Evolutionary conservation across 148 eudicot species (phyloP), one percentile per base, ranked within the genome.

Genomic region (Linanthus parryae): DNA sequence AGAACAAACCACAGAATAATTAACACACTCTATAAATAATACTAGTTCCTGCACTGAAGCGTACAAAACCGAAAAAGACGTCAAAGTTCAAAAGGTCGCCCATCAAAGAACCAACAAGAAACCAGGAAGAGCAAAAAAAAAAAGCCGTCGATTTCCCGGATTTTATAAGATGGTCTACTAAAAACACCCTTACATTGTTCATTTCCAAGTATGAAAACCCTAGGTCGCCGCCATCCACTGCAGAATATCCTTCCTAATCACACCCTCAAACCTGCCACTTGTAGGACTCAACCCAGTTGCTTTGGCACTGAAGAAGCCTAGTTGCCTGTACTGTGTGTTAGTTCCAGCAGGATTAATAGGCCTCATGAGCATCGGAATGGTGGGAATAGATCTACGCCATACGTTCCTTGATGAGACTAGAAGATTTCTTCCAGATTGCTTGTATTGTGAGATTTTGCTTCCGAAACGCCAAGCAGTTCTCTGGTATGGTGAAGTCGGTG

Each of bases 181-280:
- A n/a, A n/a, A n/a, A n/a, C n/a, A n/a, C n/a, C n/a, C n/a, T n/a
- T n/a, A n/a, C n/a, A n/a, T n/a, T n/a, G n/a, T n/a, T n/a, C n/a
- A n/a, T n/a, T n/a, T n/a, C 22, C 42, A 12, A 38, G 3, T 38
- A 38, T 38, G 42, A 3, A 38, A 38, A 18, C 42, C 27, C 12
- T 46, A 46, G 8, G 24, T 46, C 19, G 18, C 22, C 20, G 59
- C 37, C 78, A 82, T 75, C 91, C 88, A 85, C 48, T 63, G 65
- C 85, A 72, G 55, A 15, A 90, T 75, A 57, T 90, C 95, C 41
- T 79, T 68, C 44, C 95, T 66, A 9, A 85, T 47, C 52, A 66
- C 71, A 36, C 75, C 65, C 23, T 65, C 61, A 39, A 24, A 42
- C 10, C 67, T 67, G 42, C 53, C 34, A 48, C 66, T 54, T 48